Evolutionary conservation across 169 alveolate species (phyloP), one percentile per base, ranked within the genome.

Genomic region (Eimeria necatrix): DNA sequence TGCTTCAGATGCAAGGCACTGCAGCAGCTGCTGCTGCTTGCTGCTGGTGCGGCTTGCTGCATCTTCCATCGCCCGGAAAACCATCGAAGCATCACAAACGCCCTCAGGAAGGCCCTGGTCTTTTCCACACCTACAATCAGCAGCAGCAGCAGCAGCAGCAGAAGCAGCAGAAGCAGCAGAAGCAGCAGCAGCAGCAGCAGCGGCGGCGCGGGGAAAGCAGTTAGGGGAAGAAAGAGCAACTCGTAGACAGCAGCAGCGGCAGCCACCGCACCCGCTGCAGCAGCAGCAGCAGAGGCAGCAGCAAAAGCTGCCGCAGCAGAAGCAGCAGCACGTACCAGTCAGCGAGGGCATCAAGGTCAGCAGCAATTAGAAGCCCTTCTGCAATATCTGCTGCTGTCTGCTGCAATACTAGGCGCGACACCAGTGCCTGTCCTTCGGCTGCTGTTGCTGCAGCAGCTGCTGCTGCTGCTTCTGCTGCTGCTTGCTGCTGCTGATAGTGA

Each of bases 11-110:
- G 88, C 88, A 51, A 78, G 88, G 60, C 88, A 78, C 88, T 78
- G 88, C 88, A 78, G 88, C 88, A 51, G 70, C 49, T 5, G 88
- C 51, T 24, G 70, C 48, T 78, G 68, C 24, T 46, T 78, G 70
- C 70, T 78, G 88, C 88, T 46, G 88, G 70, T 78, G 61, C 88
- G 88, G 3, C 22, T 78, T 51, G 88, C 88, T 51, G 88, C 88
- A 49, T 78, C 88, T 9, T 46, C 88, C 88, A 78, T 78, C 6
- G 88, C 88, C 46, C 88, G 61, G 49, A 78, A 46, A 16, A 78
- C 46, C 88, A 78, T 48, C 52, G 88, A 46, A 0, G 20, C 70
- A 51, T 78, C 88, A n/a, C 88, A 78, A 12, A 78, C 70, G 12
- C 59, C 68, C 53, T 61, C 59, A n/a, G 68, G 48, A 8, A 78